Percentiles rank a stretch among this genome's conserved stretches.
Conservation (phyloP, 1,284 basidiomycete species). For the Naganishia cerealis region DNA sequence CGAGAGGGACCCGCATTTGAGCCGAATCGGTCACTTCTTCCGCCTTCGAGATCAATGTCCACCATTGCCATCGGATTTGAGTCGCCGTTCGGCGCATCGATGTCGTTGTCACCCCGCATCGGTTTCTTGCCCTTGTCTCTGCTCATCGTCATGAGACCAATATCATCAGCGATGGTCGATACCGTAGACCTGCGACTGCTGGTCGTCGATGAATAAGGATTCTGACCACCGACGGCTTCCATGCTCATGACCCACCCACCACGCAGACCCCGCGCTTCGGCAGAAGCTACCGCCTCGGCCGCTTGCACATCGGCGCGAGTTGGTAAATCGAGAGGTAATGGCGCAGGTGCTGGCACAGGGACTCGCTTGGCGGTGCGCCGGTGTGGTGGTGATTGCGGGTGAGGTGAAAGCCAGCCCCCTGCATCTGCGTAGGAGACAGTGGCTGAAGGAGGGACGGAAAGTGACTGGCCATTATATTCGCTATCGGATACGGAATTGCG, state of each 20-base stretch:
- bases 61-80: slow-evolving; percentile 45
- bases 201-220: slow-evolving; percentile 6
- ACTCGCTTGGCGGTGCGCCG: slow-evolving; percentile 7
- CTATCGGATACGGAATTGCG: not conserved
- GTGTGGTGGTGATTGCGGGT: slow-evolving; percentile 33
- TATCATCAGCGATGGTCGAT: slow-evolving; percentile 29
- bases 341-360: slow-evolving; percentile 39
- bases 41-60: slow-evolving; percentile 55
- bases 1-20: slow-evolving; percentile 10
- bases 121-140: slow-evolving; percentile 19
- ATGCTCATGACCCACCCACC: slow-evolving; percentile 54
- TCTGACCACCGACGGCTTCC: slow-evolving; percentile 25
- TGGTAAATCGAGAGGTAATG: slow-evolving; percentile 50
- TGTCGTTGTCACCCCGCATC: not conserved
- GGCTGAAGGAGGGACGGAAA: slow-evolving; percentile 34
- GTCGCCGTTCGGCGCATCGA: not conserved
- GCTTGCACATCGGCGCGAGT: slow-evolving; percentile 55
- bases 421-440: slow-evolving; percentile 38
- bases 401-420: slow-evolving; percentile 43
- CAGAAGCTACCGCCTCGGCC: slow-evolving; percentile 51
- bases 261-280: slow-evolving; percentile 49
- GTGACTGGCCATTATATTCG: not conserved
- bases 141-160: slow-evolving; percentile 2
- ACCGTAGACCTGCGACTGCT: slow-evolving; percentile 17
- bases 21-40: slow-evolving; percentile 34